Conservation (phyloP, 2,329 filamentous ascomycete species). For the Podosphaera aphanis region DNA sequence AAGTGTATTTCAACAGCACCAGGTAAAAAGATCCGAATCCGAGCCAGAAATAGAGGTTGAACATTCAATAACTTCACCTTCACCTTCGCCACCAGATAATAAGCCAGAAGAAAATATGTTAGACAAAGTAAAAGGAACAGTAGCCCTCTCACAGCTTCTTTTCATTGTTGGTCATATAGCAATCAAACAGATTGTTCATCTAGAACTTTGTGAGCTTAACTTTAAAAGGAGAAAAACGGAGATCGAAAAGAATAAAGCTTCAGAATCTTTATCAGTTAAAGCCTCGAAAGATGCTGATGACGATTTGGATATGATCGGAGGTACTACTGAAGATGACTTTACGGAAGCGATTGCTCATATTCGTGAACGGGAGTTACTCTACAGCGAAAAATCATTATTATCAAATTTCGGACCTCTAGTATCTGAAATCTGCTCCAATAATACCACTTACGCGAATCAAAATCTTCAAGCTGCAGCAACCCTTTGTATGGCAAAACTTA, state of each 20-base stretch:
- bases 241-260: slow-evolving; percentile 42
- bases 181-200: slow-evolving; percentile 95
- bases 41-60: slow-evolving; percentile 8
- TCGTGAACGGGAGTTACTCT: slow-evolving; percentile 62
- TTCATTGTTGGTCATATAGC: slow-evolving; percentile 93
- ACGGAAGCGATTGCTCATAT: slow-evolving; percentile 70
- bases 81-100: slow-evolving; percentile 14
- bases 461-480: slow-evolving; percentile 84
- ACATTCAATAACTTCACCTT: slow-evolving; percentile 13
- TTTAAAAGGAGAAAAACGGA: slow-evolving; percentile 93
- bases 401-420: slow-evolving; percentile 78
- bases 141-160: slow-evolving; percentile 67
- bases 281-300: slow-evolving; percentile 43
- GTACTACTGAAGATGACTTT: slow-evolving; percentile 86
- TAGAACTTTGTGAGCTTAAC: slow-evolving; percentile 90
- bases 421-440: slow-evolving; percentile 82
- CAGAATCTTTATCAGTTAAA: slow-evolving; percentile 24
- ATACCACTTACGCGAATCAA: slow-evolving; percentile 72
- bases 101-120: background rate
- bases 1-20: slow-evolving; percentile 37
- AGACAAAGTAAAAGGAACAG: slow-evolving; percentile 39
- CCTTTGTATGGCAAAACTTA: slow-evolving; percentile 85
- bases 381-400: slow-evolving; percentile 64
- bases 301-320: slow-evolving; percentile 87
- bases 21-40: slow-evolving; percentile 16